Base-by-base conservation (phyloP, 306 rosid species). In the Chamaecrista fasciculata region DNA sequence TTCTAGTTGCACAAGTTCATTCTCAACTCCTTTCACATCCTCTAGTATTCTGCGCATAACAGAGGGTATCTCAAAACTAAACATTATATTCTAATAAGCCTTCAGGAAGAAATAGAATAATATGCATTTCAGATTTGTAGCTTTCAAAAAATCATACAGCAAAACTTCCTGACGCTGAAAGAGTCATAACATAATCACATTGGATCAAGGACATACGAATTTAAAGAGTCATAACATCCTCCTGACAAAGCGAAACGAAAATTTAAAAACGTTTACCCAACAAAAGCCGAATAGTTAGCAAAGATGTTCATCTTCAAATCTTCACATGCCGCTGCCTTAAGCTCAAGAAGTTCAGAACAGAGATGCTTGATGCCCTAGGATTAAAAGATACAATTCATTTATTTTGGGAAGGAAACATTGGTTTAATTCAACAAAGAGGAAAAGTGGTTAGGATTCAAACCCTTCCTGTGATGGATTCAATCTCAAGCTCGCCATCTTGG, bases 301-400 rank as follows among this genome's bases (percentile, higher is more conserved):
- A 81, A 74, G 3, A 87, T 73, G 77, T 78, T 85, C 62, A 62
- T 76, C 39, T 80, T 86, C 59, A 92, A 87, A 48, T 83, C 95
- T 46, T 79, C 87, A 75, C 61, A 74, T 18, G 98, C 91, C 29
- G 74, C 91, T 42, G 51, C 85, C 86, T 86, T 84, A 29, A 92
- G 83, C 83, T 92, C 96, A 9, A 77, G 55, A 40, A 89, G 89
- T 65, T 92, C 98, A 21, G 84, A 82, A 77, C 98, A 92, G 19
- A 92, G 77, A 81, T 89, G 96, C 67, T 79, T 85, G 49, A 89
- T 87, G 7, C 98, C 96, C 98, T 92, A 34, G 2, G 15, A 62
- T 51, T 63, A 66, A 42, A 47, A 66, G 16, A 24, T 10, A 52
- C 31, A 36, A 6, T 49, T 18, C 0, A 0, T 60, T 60, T 37